A percentile compares a stretch with the other conserved stretches of the same genome.
Evolutionary conservation across 2,329 filamentous ascomycete species (phyloP).

Genomic region (Xylariaceae sp.): DNA sequence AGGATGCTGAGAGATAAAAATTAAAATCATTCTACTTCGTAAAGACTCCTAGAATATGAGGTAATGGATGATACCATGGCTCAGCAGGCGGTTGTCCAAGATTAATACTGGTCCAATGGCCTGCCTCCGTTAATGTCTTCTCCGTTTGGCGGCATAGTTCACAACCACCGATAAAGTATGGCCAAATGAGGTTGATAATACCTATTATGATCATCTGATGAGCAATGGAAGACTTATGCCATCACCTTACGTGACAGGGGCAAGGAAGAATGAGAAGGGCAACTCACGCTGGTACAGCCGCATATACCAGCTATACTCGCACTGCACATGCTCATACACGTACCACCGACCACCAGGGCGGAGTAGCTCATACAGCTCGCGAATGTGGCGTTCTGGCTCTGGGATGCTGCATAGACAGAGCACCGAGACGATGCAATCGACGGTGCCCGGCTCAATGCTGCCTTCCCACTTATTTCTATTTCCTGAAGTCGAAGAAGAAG

Average conservation of each 20-base stretch:
- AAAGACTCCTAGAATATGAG: slow-evolving; percentile 58
- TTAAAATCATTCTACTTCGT: slow-evolving; percentile 50
- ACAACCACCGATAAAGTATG: slow-evolving; percentile 57
- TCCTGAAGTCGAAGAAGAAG: slow-evolving; percentile 15
- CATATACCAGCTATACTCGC: slow-evolving; percentile 48
- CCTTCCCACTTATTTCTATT: slow-evolving; percentile 48
- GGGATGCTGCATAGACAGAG: slow-evolving; percentile 70
- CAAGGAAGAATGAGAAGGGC: not conserved
- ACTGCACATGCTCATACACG: slow-evolving; percentile 65
- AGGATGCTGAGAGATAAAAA: no score
- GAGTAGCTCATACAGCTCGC: slow-evolving; percentile 60
- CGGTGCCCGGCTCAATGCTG: slow-evolving; percentile 54
- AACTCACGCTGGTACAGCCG: slow-evolving; percentile 58
- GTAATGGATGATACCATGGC: slow-evolving; percentile 50
- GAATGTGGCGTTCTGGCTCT: slow-evolving; percentile 60
- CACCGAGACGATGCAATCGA: slow-evolving; percentile 66
- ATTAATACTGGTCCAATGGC: slow-evolving; percentile 57
- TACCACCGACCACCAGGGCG: slow-evolving; percentile 69
- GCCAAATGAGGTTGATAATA: slow-evolving; percentile 59
- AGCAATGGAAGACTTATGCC: not conserved
- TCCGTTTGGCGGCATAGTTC: slow-evolving; percentile 56
- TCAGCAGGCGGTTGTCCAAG: slow-evolving; percentile 49
- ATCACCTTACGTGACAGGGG: not conserved
- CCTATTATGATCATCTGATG: slow-evolving; percentile 40
- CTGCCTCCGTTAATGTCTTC: slow-evolving; percentile 53